Base-by-base conservation (phyloP, 495 filamentous ascomycete genomes). In the Hypomontagnella submonticulosa region DNA sequence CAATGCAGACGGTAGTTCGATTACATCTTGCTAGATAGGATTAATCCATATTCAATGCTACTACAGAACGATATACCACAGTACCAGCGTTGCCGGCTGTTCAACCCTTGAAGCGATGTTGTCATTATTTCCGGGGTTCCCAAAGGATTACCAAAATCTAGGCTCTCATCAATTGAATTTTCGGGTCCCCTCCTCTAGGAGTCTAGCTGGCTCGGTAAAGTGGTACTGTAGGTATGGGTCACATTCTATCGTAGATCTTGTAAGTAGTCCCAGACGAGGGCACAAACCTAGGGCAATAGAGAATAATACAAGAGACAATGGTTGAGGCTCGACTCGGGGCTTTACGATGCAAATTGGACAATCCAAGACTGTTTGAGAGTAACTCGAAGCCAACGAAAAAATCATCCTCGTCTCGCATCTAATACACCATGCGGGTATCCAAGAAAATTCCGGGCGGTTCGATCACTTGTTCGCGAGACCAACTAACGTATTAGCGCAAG, bases 391-490 rank as follows among this genome's bases (percentile, higher is more conserved):
- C 19, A 34, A 55, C 23, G 20, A 23, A 27, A 48, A 41, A 38
- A 13, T 9, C 41, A 63, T 64, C 55, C 60, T 63, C 66, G 55
- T 69, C 60, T 61, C 55, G 46, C 60, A 41, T 63, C 44, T 9
- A 52, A 46, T 8, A 44, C 64, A 52, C 40, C 8, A 44, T 69
- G 66, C 66, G 64, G 42, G 60, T 64, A 55, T 69, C 66, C 60
- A 63, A 64, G 65, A 69, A 69, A 69, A 69, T 69, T 64, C 66
- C 66, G 66, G 38, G 60, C 66, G 60, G 56, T 63, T 69, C 66
- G 66, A 69, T 69, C 59, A 52, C 15, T 27, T 51, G 55, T 63
- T 63, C 51, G 55, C 53, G 52, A 51, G 53, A 62, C 42, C 41
- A 57, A 52, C 30, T 61, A 67, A 34, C 41, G n/a, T 53, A 18